Conservation (phyloP, 768 basidiomycete species). For the Tremella fuciformis region DNA sequence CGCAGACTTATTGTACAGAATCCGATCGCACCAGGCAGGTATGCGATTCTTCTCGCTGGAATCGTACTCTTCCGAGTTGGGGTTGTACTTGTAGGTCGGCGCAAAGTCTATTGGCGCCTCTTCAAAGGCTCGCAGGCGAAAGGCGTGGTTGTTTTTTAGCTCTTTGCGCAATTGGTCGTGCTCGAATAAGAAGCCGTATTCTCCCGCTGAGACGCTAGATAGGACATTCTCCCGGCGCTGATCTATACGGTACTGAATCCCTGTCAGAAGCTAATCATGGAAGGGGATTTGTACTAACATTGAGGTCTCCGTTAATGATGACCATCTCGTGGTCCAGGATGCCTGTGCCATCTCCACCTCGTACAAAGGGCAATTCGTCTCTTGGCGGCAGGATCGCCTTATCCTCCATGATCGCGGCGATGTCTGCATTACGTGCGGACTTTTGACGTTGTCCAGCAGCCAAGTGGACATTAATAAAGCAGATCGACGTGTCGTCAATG, state of each 20-base stretch:
- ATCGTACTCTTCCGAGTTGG: constrained; percentile 73
- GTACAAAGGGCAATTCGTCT: constrained; percentile 65
- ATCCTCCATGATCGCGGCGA: constrained; percentile 82
- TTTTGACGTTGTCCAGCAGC: constrained; percentile 82
- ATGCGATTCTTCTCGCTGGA: constrained; percentile 80
- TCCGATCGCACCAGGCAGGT: constrained; percentile 96
- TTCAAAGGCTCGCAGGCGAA: constrained; percentile 75
- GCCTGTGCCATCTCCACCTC: constrained; percentile 90
- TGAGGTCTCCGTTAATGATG: constrained; percentile 90
- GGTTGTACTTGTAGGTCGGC: constrained; percentile 96
- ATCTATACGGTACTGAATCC: constrained; percentile 83
- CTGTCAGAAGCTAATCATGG: constrained; percentile 1
- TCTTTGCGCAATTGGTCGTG: constrained; percentile 87
- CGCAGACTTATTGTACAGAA: constrained; percentile 64
- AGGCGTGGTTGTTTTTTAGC: constrained; percentile 79
- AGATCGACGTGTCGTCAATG: constrained; percentile 86
- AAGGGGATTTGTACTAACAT: constrained; percentile 51
- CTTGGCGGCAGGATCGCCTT: constrained; percentile 61
- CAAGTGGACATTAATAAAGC: constrained; percentile 94
- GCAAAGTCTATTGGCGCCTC: constrained; percentile 77
- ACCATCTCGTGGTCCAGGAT: constrained; percentile 93
- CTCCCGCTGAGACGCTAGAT: constrained; percentile 65
- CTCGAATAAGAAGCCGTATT: constrained; percentile 62
- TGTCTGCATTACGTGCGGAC: constrained; percentile 78
- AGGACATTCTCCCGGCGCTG: constrained; percentile 80